Base-by-base conservation (phyloP, 1,284 basidiomycete species). In the Kwoniella shivajii region DNA sequence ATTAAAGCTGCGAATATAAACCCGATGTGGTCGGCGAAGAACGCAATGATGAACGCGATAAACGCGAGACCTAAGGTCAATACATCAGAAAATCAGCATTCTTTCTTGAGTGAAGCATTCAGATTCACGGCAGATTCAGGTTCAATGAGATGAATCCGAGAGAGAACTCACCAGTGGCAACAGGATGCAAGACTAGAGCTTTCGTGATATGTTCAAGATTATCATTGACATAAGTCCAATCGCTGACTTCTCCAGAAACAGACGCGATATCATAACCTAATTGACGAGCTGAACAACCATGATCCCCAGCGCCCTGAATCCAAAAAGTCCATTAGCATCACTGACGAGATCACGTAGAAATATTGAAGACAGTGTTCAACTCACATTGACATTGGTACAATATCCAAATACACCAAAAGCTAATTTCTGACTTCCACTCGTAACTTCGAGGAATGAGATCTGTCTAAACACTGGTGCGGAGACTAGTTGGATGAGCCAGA, bases 341-440 rank as follows among this genome's bases (percentile, higher is more conserved):
- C 20, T 14, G 7, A 41, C 18, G 26, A 43, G 50, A 22, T 26
- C 16, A 13, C 13, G 3, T 42, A 31, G 14, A 9, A 18, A 50
- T 39, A 18, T 2, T 38, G 48, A 34, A 26, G 22, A 4, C 7
- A 33, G 16, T 24, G 37, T 16, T 49, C 6, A 11, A 54, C 63
- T 56, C 29, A 61, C 61, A 50, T 37, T 50, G n/a, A 56, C 48
- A 22, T 56, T 37, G 16, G 57, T 38, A 42, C 75, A 77, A 58
- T 72, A 74, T 0, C 75, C 75, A 22, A 74, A 73, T 0, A 66
- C 69, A 41, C 76, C 75, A 36, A 75, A 73, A 6, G 63, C 64
- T 9, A 54, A 33, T 13, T 50, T 37, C 7, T 42, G 30, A 26
- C 53, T 49, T 4, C 46, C 46, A 20, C 24, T 31, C n/a, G 58